These are phyloP conservation scores for Phaeotremella skinneri DNA, from an alignment of 768 basidiomycete genomes.

Conservation along the genomic window DNA sequence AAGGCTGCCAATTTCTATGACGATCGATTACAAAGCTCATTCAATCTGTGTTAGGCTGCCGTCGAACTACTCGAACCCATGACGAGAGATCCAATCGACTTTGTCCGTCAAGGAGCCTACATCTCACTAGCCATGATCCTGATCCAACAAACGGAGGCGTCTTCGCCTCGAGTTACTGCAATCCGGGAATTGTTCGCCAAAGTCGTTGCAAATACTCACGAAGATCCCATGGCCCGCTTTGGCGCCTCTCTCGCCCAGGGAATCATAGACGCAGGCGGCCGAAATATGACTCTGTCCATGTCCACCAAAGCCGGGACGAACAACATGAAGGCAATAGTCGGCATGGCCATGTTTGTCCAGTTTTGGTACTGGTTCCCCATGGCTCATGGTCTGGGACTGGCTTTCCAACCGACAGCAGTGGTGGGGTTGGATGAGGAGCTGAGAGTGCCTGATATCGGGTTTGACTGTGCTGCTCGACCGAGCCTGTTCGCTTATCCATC, in stretches of 20 bases:
- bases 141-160: slow-evolving; percentile 90
- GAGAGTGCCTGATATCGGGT: slow-evolving; percentile 91
- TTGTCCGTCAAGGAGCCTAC: slow-evolving; percentile 96
- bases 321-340: slow-evolving; percentile 91
- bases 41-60: slow-evolving; percentile 67
- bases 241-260: slow-evolving; percentile 95
- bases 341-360: slow-evolving; percentile 97
- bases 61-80: slow-evolving; percentile 95
- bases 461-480: slow-evolving; percentile 82
- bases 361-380: slow-evolving; percentile 99
- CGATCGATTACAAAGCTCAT: slow-evolving; percentile 5
- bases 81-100: slow-evolving; percentile 97
- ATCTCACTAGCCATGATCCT: slow-evolving; percentile 95
- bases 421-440: slow-evolving; percentile 85
- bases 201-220: slow-evolving; percentile 92
- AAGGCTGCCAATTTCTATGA: slow-evolving; percentile 22
- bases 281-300: slow-evolving; percentile 91
- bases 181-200: slow-evolving; percentile 83
- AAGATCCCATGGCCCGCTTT: slow-evolving; percentile 97
- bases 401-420: slow-evolving; percentile 92
- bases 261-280: slow-evolving; percentile 93
- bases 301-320: slow-evolving; percentile 88
- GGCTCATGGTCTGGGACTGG: slow-evolving; percentile 84
- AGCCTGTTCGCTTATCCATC: slow-evolving; percentile 91
- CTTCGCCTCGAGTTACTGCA: slow-evolving; percentile 73